phyloP scores from a whole-genome alignment of 75 land plant genomes.

The Pinus albicaulis region DNA sequence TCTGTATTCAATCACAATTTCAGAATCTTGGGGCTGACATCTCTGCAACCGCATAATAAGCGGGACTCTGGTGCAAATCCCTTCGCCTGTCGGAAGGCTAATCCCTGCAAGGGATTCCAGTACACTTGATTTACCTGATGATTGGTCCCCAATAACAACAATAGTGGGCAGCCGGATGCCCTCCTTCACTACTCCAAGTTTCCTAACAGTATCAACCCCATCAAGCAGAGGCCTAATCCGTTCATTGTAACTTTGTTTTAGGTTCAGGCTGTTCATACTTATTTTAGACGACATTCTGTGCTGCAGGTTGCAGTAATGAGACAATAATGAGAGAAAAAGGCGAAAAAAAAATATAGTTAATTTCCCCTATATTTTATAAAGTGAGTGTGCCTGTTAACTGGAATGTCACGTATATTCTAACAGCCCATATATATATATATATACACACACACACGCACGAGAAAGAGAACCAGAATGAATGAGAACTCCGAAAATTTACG shows the following conservation, averaged over 20 bases:
- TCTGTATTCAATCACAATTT: constrained; percentile 4
- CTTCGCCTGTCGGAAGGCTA: constrained; percentile 52
- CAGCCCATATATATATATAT: too few relatives aligned
- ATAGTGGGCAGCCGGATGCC: constrained; percentile 67
- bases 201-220: constrained; percentile 20
- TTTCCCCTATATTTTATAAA: too few relatives aligned
- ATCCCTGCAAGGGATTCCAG: constrained; percentile 67
- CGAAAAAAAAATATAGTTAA: too few relatives aligned
- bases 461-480: too few relatives aligned
- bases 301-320: too few relatives aligned
- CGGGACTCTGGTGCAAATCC: constrained; percentile 69
- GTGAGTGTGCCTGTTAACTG: too few relatives aligned
- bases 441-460: too few relatives aligned
- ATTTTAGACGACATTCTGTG: too few relatives aligned
- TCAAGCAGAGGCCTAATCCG: constrained; percentile 30
- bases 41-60: constrained; percentile 46
- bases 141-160: constrained; percentile 71
- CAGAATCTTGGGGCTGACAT: background rate
- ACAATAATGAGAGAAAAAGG: too few relatives aligned
- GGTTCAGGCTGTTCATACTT: too few relatives aligned
- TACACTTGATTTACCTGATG: constrained; percentile 59
- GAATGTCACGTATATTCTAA: too few relatives aligned
- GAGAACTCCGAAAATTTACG: too few relatives aligned
- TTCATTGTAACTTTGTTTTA: constrained; percentile 1
- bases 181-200: constrained; percentile 38